These are phyloP conservation scores for Paraglomus occultum DNA, from an alignment of 192 early-diverging fungal species.

Conservation along the genomic window DNA sequence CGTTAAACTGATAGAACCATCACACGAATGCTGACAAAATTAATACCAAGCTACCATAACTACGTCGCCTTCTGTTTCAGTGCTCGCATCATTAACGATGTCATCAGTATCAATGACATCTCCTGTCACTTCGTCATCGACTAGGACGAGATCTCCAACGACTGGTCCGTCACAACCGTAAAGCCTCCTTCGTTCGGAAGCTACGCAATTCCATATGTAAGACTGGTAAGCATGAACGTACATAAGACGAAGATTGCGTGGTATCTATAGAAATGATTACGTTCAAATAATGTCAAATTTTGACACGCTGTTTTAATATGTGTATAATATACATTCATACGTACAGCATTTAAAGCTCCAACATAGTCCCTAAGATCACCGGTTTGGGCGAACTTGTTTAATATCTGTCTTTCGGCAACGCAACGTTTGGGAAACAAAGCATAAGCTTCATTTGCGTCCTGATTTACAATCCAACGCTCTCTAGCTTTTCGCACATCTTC, in stretches of 20 bases:
- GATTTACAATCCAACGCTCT: constrained; percentile 59
- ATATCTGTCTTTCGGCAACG: constrained; percentile 72
- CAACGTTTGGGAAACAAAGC: constrained; percentile 63
- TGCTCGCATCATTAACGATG: constrained; percentile 35
- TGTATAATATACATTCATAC: constrained; percentile 7
- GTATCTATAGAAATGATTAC: constrained; percentile 52
- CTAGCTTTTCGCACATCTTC: constrained; percentile 64
- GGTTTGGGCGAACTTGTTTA: constrained; percentile 55
- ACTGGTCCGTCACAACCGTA: constrained; percentile 67
- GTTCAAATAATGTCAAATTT: constrained; percentile 10
- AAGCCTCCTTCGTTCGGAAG: constrained; percentile 64
- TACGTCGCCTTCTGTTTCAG: constrained; percentile 30
- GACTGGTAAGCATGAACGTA: constrained; percentile 98
- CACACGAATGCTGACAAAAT: neutral
- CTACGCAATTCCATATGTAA: constrained; percentile 88
- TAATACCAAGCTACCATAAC: neutral
- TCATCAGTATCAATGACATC: constrained; percentile 20
- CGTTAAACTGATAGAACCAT: constrained; percentile 28
- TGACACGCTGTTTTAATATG: neutral
- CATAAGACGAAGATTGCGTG: constrained; percentile 82
- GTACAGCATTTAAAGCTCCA: constrained; percentile 63
- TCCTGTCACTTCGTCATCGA: constrained; percentile 31
- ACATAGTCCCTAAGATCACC: constrained; percentile 45
- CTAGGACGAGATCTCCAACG: constrained; percentile 82
- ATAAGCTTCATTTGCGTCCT: constrained; percentile 61